Evolutionary conservation across 2,329 filamentous ascomycete genomes (phyloP).

Genomic region (Madurella fahalii): DNA sequence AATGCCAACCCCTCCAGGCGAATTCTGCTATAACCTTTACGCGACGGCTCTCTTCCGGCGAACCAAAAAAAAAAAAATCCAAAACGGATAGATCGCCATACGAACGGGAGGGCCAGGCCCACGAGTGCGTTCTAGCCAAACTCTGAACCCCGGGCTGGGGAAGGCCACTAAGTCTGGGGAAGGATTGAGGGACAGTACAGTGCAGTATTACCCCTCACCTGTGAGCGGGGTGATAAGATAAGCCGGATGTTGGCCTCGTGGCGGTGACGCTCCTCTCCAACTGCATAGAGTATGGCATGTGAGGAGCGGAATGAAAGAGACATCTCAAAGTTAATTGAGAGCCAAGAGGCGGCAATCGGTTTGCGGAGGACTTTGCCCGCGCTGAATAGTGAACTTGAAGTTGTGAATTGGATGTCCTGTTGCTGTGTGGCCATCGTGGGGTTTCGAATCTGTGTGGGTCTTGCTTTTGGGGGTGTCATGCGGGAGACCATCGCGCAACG

Average conservation of each 20-base stretch:
- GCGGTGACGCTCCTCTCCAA: not conserved
- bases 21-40: not conserved
- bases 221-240: not conserved
- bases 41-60: not conserved
- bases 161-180: not conserved
- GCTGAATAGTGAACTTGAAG: too few species aligned
- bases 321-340: too few species aligned
- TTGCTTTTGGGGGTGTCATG: not conserved
- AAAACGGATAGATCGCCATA: not conserved
- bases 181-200: not conserved
- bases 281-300: not conserved
- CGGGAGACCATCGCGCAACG: not conserved
- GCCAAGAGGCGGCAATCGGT: too few species aligned
- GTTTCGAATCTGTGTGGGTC: not conserved
- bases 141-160: not conserved
- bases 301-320: not conserved
- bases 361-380: too few species aligned
- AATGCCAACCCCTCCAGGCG: not conserved
- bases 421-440: not conserved
- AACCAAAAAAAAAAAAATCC: not conserved
- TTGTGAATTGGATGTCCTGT: not conserved
- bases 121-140: not conserved
- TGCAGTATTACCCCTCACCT: not conserved
- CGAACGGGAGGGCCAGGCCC: too few species aligned
- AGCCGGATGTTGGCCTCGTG: not conserved